Base-by-base conservation (phyloP, 2,329 filamentous ascomycete species). In the Colletotrichum sp. region DNA sequence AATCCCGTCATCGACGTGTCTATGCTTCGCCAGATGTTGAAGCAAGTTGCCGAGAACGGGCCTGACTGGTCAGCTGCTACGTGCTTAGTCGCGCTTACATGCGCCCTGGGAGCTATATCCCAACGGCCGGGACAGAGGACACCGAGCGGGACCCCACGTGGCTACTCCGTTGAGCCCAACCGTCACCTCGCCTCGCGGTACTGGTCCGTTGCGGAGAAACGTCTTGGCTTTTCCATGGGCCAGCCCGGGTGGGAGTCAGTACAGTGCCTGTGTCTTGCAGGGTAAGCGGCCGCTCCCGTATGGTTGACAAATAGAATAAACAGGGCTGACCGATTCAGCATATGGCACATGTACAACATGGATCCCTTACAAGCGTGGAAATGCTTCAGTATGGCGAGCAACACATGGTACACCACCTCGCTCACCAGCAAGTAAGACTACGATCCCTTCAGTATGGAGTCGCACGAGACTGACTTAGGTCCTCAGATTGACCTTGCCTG, bases 331-430 rank as follows among this genome's bases (percentile, higher is more conserved):
- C 9, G 10, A 16, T 5, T 13, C 28, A 76, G 76, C 1, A 76
- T 77, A 21, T 77, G 76, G 76, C 74, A 77, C 73, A 77, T 77
- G 76, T 76, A 77, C 18, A 77, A 73, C 65, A 69, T 77, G 66
- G 70, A 77, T 66, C 76, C 76, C 52, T 34, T 77, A 36, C 65
- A 77, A 18, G 76, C 76, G 1, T 77, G 76, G 76, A 77, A 77
- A 38, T 76, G 74, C 58, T 77, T 77, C 48, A 77, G 70, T 26
- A 76, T 76, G 65, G 76, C 76, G 21, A 76, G 73, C 34, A 70
- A 72, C 12, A 73, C 69, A 3, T 77, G 76, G 76, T 73, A 77
- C 18, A 73, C 70, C 3, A 76, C 70, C 26, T 56, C 70, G 58
- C 70, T 76, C 8, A 76, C 65, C 15, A 69, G 24, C 43, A 76